Percentiles rank a stretch among this genome's conserved stretches.
phyloP scores from a whole-genome alignment of 768 basidiomycete genomes.

The Trametes villosa region DNA sequence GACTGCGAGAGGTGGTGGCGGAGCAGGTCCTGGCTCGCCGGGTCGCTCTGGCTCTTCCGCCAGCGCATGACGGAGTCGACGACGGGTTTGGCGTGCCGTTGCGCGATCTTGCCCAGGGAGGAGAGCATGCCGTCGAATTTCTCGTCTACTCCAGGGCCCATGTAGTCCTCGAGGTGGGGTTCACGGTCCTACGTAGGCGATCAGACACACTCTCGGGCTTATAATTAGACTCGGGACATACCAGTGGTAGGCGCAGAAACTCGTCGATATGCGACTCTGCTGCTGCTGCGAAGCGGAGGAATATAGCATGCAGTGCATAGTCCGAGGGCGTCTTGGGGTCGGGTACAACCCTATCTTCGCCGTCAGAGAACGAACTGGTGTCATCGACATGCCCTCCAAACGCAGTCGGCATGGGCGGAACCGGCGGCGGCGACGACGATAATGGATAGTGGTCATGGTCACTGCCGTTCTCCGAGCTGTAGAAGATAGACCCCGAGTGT shows the following conservation, averaged over 20 bases:
- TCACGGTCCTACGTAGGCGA: constrained; percentile 61
- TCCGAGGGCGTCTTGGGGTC: constrained; percentile 86
- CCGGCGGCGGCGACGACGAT: constrained; percentile 70
- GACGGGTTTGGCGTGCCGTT: constrained; percentile 81
- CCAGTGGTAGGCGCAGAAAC: constrained; percentile 71
- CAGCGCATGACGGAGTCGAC: constrained; percentile 88
- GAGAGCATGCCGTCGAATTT: constrained; percentile 86
- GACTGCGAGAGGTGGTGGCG: constrained; percentile 52
- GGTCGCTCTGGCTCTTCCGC: constrained; percentile 77
- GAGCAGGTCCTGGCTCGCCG: constrained; percentile 50
- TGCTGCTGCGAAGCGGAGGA: constrained; percentile 80
- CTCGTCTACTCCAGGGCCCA: constrained; percentile 74
- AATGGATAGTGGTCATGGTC: constrained; percentile 58
- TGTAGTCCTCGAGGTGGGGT: constrained; percentile 61
- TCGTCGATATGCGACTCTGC: constrained; percentile 81
- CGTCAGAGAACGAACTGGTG: constrained; percentile 49
- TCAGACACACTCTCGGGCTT: not conserved
- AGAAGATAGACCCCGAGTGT: constrained; percentile 73
- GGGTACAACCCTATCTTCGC: constrained; percentile 69
- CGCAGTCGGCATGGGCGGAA: constrained; percentile 74
- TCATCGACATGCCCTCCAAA: constrained; percentile 51
- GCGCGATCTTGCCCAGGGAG: constrained; percentile 84
- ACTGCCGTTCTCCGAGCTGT: constrained; percentile 72
- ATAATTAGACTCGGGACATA: constrained; percentile 42
- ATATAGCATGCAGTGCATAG: constrained; percentile 86